A percentile compares a stretch with the other conserved stretches of the same genome.
Evolutionary conservation across 1,284 basidiomycete genomes (phyloP).

Genomic region (Salmacisia buchloeana): DNA sequence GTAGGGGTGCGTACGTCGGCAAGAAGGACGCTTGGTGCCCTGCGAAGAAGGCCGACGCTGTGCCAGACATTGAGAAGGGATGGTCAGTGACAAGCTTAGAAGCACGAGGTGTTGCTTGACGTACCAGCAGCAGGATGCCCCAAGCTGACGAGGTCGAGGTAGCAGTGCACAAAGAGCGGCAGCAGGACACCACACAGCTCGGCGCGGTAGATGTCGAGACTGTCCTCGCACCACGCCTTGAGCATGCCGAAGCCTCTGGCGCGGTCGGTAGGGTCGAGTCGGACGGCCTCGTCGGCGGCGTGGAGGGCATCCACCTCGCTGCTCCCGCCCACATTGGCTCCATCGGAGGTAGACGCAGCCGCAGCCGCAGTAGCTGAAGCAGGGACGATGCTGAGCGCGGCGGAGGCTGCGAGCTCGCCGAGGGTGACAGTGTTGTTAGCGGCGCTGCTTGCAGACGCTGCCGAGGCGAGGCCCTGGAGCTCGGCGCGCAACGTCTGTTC

Average conservation of each 20-base stretch:
- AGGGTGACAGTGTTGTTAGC: neutral
- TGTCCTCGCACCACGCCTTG: constrained; percentile 89
- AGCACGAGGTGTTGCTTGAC: no score
- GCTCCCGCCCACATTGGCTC: neutral
- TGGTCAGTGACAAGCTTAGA: neutral
- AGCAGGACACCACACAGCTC: constrained; percentile 88
- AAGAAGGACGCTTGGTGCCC: constrained; percentile 67
- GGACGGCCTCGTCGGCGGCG: constrained; percentile 68
- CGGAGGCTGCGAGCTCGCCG: neutral
- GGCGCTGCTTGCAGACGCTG: neutral
- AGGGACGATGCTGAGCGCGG: neutral
- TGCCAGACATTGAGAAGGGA: neutral
- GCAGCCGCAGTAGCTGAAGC: neutral
- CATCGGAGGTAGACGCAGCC: no score
- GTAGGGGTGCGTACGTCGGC: constrained; percentile 64
- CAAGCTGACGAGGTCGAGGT: constrained; percentile 84
- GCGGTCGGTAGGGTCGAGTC: constrained; percentile 80
- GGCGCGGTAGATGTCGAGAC: constrained; percentile 77
- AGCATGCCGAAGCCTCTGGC: constrained; percentile 79
- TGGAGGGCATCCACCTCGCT: neutral
- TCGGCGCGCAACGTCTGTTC: constrained; percentile 69
- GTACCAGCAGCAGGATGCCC: constrained; percentile 71
- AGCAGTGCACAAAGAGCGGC: constrained; percentile 95
- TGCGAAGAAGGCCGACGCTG: constrained; percentile 63
- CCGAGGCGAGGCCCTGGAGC: constrained; percentile 53